A percentile compares a stretch with the other conserved stretches of the same genome.
Evolutionary conservation across 805 yeast genomes (phyloP).

Genomic region (Sugiyamaella smithiae): DNA sequence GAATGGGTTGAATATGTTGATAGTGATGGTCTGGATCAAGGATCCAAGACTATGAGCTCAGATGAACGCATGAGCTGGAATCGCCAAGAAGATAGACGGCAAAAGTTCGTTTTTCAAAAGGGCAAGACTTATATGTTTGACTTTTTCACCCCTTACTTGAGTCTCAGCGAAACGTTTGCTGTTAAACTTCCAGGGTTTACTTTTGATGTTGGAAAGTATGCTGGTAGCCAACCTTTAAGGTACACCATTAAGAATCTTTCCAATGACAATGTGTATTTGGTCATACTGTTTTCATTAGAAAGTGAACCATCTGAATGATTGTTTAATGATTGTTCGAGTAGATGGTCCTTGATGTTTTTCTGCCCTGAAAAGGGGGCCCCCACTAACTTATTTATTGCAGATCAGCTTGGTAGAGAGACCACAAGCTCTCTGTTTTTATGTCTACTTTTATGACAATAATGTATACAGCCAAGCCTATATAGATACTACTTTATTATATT

Average conservation of each 20-base stretch:
- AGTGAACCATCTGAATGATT: no score
- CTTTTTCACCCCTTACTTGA: slow-evolving; percentile 54
- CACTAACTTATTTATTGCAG: no score
- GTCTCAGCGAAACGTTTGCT: slow-evolving; percentile 49
- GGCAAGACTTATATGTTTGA: slow-evolving; percentile 45
- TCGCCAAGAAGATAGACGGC: slow-evolving; percentile 39
- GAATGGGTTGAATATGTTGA: slow-evolving; percentile 7
- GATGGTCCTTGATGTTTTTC: no score
- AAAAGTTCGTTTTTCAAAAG: slow-evolving; percentile 41
- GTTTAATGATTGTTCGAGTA: no score
- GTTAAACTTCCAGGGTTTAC: slow-evolving; percentile 51
- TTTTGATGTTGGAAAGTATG: slow-evolving; percentile 37
- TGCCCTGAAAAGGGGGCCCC: no score
- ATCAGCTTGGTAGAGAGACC: no score
- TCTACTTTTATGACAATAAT: no score
- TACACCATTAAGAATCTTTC: slow-evolving; percentile 34
- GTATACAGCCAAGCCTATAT: no score
- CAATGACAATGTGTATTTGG: slow-evolving; percentile 26
- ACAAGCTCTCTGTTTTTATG: no score
- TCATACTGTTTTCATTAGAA: slow-evolving; percentile 24
- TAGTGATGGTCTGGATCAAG: neutral
- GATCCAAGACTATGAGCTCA: slow-evolving; percentile 16
- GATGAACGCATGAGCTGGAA: slow-evolving; percentile 46
- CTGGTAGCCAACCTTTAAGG: slow-evolving; percentile 37
- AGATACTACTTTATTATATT: no score